Evolutionary conservation across 2,329 filamentous ascomycete genomes (phyloP).

Genomic region (Fusarium longipes): DNA sequence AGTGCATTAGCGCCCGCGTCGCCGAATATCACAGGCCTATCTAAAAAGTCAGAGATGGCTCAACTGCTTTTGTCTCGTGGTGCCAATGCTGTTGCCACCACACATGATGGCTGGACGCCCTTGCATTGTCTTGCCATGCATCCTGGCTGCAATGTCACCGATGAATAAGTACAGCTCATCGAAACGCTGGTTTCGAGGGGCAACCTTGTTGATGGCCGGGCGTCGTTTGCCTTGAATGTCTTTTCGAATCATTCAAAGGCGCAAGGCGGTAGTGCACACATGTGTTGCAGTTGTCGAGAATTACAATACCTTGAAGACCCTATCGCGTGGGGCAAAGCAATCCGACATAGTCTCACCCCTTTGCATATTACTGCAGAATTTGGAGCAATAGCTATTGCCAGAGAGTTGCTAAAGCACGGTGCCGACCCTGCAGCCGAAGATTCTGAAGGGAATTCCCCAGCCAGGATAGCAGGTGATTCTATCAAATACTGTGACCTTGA

Average conservation of each 20-base stretch:
- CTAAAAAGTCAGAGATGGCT: background rate
- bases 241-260: too few relatives aligned
- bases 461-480: too few relatives aligned
- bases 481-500: too few relatives aligned
- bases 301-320: background rate
- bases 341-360: background rate
- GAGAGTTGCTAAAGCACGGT: background rate
- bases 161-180: background rate
- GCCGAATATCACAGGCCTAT: too few relatives aligned
- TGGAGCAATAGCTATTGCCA: background rate
- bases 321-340: background rate
- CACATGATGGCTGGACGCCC: background rate
- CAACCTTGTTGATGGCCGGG: background rate
- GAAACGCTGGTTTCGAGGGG: background rate
- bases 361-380: background rate
- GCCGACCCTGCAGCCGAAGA: too few relatives aligned
- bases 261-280: background rate
- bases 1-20: background rate
- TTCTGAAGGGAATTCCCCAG: too few relatives aligned
- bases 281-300: background rate
- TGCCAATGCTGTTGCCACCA: background rate
- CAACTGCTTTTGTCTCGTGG: background rate
- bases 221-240: background rate
- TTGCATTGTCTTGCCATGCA: background rate
- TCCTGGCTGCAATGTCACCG: rapidly evolving